Evolutionary conservation across 2,329 filamentous ascomycete species (phyloP).

Genomic region (Penicillium sp.): DNA sequence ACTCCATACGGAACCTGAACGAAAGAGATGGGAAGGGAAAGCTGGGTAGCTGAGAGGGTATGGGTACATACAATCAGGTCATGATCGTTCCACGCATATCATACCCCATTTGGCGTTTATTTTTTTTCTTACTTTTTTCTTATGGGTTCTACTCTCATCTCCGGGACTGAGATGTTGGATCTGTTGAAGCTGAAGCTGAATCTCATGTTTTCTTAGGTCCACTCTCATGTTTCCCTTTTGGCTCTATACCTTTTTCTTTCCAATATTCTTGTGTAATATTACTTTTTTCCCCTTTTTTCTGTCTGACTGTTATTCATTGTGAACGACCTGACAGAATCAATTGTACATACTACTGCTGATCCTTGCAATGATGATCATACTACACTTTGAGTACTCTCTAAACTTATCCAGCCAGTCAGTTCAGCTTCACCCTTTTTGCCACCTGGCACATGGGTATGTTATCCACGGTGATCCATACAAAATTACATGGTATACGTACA

Average conservation of each 20-base stretch:
- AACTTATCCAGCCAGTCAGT: background rate
- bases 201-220: background rate
- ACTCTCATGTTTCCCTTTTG: background rate
- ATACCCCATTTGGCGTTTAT: slow-evolving; percentile 25
- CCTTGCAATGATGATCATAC: background rate
- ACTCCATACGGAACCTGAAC: slow-evolving; percentile 5
- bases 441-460: background rate
- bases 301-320: background rate
- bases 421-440: background rate
- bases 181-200: background rate
- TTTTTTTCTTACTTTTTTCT: background rate
- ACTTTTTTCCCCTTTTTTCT: background rate
- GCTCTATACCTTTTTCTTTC: background rate
- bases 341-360: background rate
- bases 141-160: background rate
- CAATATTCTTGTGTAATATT: slow-evolving; percentile 11
- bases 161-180: background rate
- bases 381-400: background rate
- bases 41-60: slow-evolving; percentile 4
- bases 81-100: slow-evolving; percentile 26
- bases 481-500: background rate
- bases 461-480: too few relatives aligned
- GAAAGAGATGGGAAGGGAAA: slow-evolving; percentile 2
- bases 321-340: background rate
- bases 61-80: slow-evolving; percentile 17